Base-by-base conservation (phyloP, 2,329 filamentous ascomycete species). In the Pezizomycotina sp. region DNA sequence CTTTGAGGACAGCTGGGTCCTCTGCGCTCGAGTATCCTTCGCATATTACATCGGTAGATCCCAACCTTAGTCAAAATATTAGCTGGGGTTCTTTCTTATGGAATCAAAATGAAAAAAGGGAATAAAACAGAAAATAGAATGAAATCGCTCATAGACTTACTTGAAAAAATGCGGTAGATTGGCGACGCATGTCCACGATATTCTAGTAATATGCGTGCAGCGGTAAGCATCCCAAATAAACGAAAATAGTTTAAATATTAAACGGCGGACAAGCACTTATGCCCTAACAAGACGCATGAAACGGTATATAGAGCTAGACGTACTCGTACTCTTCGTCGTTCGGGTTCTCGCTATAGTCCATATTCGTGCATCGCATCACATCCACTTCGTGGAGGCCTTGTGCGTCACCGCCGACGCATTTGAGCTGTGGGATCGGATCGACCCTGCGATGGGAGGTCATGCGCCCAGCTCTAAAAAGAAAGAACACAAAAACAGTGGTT, bases 281-380 rank as follows among this genome's bases (percentile, higher is more conserved):
- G 12, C 15, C 18, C 29, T 12, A 12, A 25, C 22, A 27, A 32
- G 16, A 27, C 33, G 30, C 27, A 27, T 38, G 24, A 22, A 24
- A 23, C 16, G 29, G 19, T 27, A 10, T 12, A 26, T 24, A 24
- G 18, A 13, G 16, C 22, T 18, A 16, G 13, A 13, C 14, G 6
- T 21, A 39, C n/a, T n/a, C 41, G 21, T 43, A 43, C 41, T 43
- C 41, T 16, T 43, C 41, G 21, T 43, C 41, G 27, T 43, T 36
- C 39, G 20, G 24, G 22, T 72, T 71, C 62, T 93, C 93, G 43
- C 76, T 77, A 20, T 70, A 63, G 46, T 86, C 86, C 45, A 77
- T 68, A 60, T 93, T 95, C 44, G 69, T 75, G 67, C 86, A 95
- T 52, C 82, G 80, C 75, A 95, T 80, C 10, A 76, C 62, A 49